Conservation (phyloP, 2,329 filamentous ascomycete genomes). For the Aspergillus texensis region DNA sequence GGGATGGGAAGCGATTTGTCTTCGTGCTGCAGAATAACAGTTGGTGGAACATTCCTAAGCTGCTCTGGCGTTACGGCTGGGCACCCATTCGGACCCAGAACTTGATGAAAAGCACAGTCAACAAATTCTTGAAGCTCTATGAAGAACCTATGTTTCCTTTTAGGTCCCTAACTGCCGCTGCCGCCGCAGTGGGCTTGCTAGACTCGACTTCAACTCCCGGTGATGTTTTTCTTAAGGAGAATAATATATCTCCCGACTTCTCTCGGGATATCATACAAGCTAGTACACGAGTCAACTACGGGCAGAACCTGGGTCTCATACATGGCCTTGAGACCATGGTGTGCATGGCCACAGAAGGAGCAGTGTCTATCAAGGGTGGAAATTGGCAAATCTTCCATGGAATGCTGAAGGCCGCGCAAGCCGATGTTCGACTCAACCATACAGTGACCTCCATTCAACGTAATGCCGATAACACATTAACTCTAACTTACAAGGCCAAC, state of each 20-base stretch:
- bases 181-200: conserved; percentile 67
- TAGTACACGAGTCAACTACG: conserved; percentile 91
- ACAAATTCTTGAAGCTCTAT: conserved; percentile 78
- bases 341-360: conserved; percentile 85
- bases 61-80: conserved; percentile 83
- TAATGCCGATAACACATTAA: conserved; percentile 45
- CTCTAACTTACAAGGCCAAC: conserved; percentile 41
- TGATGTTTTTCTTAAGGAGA: conserved; percentile 68
- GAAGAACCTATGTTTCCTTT: conserved; percentile 83
- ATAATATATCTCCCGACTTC: conserved; percentile 69
- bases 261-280: conserved; percentile 84
- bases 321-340: conserved; percentile 91
- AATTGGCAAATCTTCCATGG: conserved; percentile 94
- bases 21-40: conserved; percentile 63
- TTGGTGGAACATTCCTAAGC: conserved; percentile 80
- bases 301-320: conserved; percentile 80
- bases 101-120: conserved; percentile 71
- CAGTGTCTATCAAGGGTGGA: conserved; percentile 76
- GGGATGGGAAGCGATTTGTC: conserved; percentile 78
- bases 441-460: conserved; percentile 63
- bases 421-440: conserved; percentile 66
- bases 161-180: conserved; percentile 69
- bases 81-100: conserved; percentile 73
- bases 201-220: conserved; percentile 72
- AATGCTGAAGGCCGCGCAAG: conserved; percentile 70